Evolutionary conservation across 2,329 filamentous ascomycete species (phyloP), one percentile per base, ranked within the genome.

Genomic region (Aspergillus novofumigatus): DNA sequence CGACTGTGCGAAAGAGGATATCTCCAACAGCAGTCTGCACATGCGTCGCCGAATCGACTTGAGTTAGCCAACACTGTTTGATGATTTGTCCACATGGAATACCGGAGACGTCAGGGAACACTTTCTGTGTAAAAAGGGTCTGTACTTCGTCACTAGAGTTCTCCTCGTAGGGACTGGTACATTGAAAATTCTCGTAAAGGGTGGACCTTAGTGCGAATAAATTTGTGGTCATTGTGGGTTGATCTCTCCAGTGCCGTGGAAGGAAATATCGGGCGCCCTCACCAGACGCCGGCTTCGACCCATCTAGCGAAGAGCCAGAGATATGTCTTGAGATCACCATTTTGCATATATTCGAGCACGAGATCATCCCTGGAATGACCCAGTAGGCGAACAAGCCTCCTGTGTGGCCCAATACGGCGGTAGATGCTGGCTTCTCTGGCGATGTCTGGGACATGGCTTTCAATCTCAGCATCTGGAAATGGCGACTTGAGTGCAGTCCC

Each of bases 191-290:
- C 52, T 62, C 56, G 48, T 66, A 66, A 41, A 67, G 47, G 55
- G 59, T 60, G n/a, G 62, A 62, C 17, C 64, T 61, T 3, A 67
- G 55, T 23, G 63, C 62, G 50, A 62, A 65, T 5, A 63, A 47
- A 61, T 65, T 60, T 20, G 59, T 61, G 47, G 59, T 52, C 42
- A 64, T 44, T 0, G 60, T 65, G 14, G 59, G 59, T 42, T 38
- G 59, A 9, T 64, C 60, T 55, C 53, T 62, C 60, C 59, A 65
- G 51, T 65, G 54, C n/a, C 59, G 59, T 38, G 57, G 63, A 20
- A 64, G 63, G 49, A 54, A 64, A 42, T 62, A 63, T 59, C 59
- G 57, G 35, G 59, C 59, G 9, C 53, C 57, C 35, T 62, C 58
- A 44, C 52, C 50, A 50, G 57, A 59, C 10, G 45, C 35, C 11